Evolutionary conservation across 306 rosid genomes (phyloP).

Genomic region (Quillaja saponaria): DNA sequence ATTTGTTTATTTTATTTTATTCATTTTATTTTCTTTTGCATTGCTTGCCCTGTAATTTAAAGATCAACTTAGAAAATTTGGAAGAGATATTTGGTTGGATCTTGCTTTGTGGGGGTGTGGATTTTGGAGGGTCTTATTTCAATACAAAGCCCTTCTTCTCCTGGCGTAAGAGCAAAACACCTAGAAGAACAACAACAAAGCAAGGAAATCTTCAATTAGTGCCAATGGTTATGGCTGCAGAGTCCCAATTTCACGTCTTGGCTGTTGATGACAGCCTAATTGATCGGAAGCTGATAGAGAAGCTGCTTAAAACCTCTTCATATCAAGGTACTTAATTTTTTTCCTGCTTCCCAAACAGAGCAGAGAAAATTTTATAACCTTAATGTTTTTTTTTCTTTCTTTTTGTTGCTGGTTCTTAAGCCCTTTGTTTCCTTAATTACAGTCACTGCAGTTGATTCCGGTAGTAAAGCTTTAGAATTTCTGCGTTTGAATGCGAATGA

Average conservation of each 20-base stretch:
- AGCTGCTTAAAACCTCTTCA: constrained; percentile 77
- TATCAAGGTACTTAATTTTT: constrained; percentile 61
- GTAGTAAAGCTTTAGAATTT: constrained; percentile 91
- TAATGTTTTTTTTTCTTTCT: neutral
- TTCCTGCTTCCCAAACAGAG: neutral
- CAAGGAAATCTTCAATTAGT: constrained; percentile 21
- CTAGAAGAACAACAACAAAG: neutral
- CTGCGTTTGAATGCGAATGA: constrained; percentile 68
- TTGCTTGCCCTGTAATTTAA: constrained; percentile 79
- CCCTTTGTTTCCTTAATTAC: constrained; percentile 31
- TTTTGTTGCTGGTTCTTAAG: neutral
- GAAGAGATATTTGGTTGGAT: constrained; percentile 95
- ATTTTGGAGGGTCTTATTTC: constrained; percentile 70
- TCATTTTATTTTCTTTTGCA: constrained; percentile 35
- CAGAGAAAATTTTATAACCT: neutral
- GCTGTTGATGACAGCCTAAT: constrained; percentile 91
- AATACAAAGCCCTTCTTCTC: constrained; percentile 44
- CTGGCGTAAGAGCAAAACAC: neutral
- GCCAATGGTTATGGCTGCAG: constrained; percentile 76
- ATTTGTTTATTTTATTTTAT: constrained; percentile 28
- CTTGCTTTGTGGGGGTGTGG: constrained; percentile 87
- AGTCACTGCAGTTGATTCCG: constrained; percentile 98
- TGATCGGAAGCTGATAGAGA: constrained; percentile 84
- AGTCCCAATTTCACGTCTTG: constrained; percentile 83
- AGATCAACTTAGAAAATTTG: constrained; percentile 73